A percentile compares a stretch with the other conserved stretches of the same genome.
phyloP scores from a whole-genome alignment of 2,329 filamentous ascomycete species.

The Helicocarpus griseus region DNA sequence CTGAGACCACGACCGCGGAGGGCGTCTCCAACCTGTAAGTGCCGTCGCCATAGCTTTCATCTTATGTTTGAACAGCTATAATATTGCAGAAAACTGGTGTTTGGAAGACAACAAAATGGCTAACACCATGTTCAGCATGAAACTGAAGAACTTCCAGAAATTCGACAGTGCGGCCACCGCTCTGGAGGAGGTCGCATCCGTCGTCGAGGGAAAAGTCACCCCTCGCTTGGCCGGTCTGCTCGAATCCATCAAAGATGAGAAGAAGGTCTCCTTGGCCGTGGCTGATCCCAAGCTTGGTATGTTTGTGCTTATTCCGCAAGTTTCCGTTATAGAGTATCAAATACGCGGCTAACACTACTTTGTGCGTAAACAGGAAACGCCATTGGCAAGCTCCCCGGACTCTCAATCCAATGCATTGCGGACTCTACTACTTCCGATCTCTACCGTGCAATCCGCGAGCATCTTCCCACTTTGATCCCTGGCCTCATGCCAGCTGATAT shows the following conservation, averaged over 20 bases:
- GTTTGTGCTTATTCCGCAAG: background rate
- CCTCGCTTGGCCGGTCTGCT: slow-evolving; percentile 74
- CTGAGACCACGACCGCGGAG: slow-evolving; percentile 69
- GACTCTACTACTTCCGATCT: slow-evolving; percentile 77
- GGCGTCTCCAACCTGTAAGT: slow-evolving; percentile 78
- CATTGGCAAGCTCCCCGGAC: slow-evolving; percentile 81
- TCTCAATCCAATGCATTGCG: slow-evolving; percentile 75
- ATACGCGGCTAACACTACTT: background rate
- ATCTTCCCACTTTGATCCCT: slow-evolving; percentile 82
- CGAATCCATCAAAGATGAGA: slow-evolving; percentile 88
- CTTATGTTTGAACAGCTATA: background rate
- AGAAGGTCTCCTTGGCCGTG: slow-evolving; percentile 89
- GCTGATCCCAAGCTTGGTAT: slow-evolving; percentile 78
- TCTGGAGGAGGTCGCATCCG: slow-evolving; percentile 76
- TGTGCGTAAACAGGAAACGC: slow-evolving; percentile 50
- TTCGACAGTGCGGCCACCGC: slow-evolving; percentile 89
- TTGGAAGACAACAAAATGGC: slow-evolving; percentile 1
- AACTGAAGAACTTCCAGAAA: slow-evolving; percentile 94
- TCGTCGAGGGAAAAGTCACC: slow-evolving; percentile 92
- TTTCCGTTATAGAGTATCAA: background rate
- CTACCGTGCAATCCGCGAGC: slow-evolving; percentile 87
- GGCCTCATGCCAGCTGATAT: slow-evolving; percentile 77
- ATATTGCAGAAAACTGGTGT: background rate
- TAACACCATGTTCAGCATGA: slow-evolving; percentile 50
- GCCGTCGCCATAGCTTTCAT: background rate